Conservation (phyloP, 2,329 filamentous ascomycete species). For the Furcasterigmium sp. region DNA sequence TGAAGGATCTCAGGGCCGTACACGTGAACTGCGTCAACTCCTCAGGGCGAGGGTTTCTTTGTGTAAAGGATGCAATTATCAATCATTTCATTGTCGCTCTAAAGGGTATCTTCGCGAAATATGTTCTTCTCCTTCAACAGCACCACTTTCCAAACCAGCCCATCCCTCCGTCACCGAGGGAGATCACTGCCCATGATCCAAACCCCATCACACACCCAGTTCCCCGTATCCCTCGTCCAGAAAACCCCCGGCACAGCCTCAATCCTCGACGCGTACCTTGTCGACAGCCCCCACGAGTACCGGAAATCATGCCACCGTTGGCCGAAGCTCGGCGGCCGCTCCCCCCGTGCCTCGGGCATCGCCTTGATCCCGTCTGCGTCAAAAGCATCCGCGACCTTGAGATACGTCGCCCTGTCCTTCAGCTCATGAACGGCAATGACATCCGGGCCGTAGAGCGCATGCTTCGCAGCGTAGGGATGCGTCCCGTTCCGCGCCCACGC, state of each 20-base stretch:
- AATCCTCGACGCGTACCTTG: conserved; percentile 13
- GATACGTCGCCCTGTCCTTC: conserved; percentile 17
- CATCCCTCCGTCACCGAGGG: no score
- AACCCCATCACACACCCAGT: conserved; percentile 19
- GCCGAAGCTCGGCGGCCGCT: conserved; percentile 5
- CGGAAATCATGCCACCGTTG: conserved; percentile 18
- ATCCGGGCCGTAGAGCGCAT: conserved; percentile 17
- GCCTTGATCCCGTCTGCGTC: conserved; percentile 18
- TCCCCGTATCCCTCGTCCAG: conserved; percentile 10
- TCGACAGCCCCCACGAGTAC: conserved; percentile 12
- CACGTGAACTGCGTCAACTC: no score
- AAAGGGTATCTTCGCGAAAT: no score
- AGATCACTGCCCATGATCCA: conserved; percentile 20
- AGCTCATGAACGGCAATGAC: conserved; percentile 21
- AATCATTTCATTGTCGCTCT: no score
- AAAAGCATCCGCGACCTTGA: conserved; percentile 23
- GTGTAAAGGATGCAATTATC: no score
- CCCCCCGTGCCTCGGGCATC: conserved; percentile 5
- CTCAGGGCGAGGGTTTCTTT: no score
- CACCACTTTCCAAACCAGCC: no score
- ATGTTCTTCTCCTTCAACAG: no score
- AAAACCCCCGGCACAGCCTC: conserved; percentile 16
- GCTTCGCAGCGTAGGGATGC: conserved; percentile 16
- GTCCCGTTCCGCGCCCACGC: conserved; percentile 20
- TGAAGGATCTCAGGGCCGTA: no score